phyloP scores from a whole-genome alignment of 768 basidiomycete genomes.

The Lactarius psammicola region DNA sequence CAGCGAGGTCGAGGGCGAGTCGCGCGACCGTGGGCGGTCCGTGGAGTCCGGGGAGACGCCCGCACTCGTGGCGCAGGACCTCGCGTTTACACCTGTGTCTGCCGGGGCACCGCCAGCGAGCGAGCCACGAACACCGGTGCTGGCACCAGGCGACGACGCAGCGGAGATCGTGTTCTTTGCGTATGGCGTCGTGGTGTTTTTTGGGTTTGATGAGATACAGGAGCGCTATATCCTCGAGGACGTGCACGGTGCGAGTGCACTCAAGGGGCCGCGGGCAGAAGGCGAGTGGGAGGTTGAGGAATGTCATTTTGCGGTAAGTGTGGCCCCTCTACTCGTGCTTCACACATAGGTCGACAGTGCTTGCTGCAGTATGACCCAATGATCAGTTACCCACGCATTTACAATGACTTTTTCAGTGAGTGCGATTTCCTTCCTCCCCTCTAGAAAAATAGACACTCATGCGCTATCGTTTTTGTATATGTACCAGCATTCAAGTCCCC shows the following conservation, averaged over 20 bases:
- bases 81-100: neutral
- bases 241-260: constrained; percentile 64
- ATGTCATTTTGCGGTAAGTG: constrained; percentile 77
- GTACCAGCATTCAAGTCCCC: constrained; percentile 86
- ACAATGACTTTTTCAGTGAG: constrained; percentile 95
- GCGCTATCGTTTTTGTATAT: neutral
- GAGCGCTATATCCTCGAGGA: constrained; percentile 87
- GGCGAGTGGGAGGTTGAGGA: constrained; percentile 90
- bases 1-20: constrained; percentile 17
- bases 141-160: constrained; percentile 46
- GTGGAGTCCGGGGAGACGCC: constrained; percentile 13
- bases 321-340: neutral
- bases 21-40: constrained; percentile 15
- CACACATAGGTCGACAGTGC: neutral
- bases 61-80: neutral
- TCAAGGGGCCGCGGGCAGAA: constrained; percentile 59
- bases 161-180: constrained; percentile 80
- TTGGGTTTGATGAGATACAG: constrained; percentile 76
- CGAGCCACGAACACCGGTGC: constrained; percentile 13
- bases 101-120: neutral
- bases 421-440: constrained; percentile 18
- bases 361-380: constrained; percentile 68
- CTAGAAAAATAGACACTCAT: constrained; percentile 1
- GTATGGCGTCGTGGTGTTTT: constrained; percentile 91
- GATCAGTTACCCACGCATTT: constrained; percentile 86